Base-by-base conservation (phyloP, 108 stramenopile genomes). In the Parietichytrium sp. region DNA sequence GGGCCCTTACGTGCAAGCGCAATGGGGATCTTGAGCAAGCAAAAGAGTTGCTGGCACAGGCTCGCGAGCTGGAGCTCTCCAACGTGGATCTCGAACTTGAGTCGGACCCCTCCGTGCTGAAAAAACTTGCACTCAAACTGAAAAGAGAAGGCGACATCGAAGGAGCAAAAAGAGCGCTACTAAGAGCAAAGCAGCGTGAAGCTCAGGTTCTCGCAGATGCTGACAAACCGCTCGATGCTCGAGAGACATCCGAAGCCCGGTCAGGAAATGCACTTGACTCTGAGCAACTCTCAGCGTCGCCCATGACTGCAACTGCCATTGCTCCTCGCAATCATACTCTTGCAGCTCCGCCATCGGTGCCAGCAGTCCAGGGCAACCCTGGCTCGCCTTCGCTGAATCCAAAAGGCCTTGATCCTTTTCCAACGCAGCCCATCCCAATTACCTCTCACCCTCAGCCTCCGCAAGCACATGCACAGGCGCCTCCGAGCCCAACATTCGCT, bases 31-130 rank as follows among this genome's bases (percentile, higher is more conserved):
- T 72, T 3, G 3, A 36, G 20, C 38, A 72, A 42, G 61, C 61
- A 1, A 72, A 72, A 27, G 61, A 72, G 10, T 42, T 72, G 7
- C 61, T 72, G 29, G 61, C 61, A 27, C 61, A 72, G 61, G 61
- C 61, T 16, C 33, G 61, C 10, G 61, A 72, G 23, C 61, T 72
- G 10, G 61, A 72, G 42, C 61, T 72, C 15, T 33, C 61, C 10
- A 42, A 27, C 0, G 8, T 72, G 16, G 6, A 27, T 0, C 3
- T 72, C 10, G 61, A 36, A 27, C 38, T 45, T 72, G 10, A 10
- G 38, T 33, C 36, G 61, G 61, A 72, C 42, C 61, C 61, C 0
- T 42, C 45, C 38, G 38, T 72, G 61, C 61, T 72, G 16, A 72
- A 72, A 42, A 72, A 72, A 38, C 61, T 72, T 7, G 61, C 61